Evolutionary conservation across 192 early-diverging fungal species (phyloP).

Genomic region (Gaertneriomyces semiglobifer): DNA sequence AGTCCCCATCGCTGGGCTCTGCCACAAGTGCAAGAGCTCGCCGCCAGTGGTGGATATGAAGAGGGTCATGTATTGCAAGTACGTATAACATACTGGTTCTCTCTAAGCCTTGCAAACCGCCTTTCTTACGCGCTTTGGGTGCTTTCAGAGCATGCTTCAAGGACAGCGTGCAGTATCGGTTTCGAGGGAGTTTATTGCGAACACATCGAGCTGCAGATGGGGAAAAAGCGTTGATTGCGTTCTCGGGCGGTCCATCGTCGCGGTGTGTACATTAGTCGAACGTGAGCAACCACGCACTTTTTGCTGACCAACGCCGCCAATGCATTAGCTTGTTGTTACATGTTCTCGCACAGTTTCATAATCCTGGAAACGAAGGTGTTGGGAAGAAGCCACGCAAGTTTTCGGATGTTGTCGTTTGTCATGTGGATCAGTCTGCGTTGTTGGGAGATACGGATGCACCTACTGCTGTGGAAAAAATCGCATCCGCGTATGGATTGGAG

Average conservation of each 20-base stretch:
- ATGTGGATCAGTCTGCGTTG: conserved; percentile 71
- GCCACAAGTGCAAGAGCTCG: conserved; percentile 76
- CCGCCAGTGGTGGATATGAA: conserved; percentile 64
- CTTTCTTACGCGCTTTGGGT: not conserved
- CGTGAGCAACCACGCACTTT: not conserved
- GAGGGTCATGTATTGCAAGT: conserved; percentile 75
- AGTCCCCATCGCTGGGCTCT: conserved; percentile 32
- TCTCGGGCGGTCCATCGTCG: conserved; percentile 83
- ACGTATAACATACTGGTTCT: not conserved
- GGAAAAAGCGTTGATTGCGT: conserved; percentile 70
- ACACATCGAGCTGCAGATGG: conserved; percentile 39
- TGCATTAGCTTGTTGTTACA: conserved; percentile 46
- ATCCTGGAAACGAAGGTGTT: conserved; percentile 48
- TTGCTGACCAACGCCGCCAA: not conserved
- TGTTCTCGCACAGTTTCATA: conserved; percentile 60
- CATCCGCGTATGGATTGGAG: conserved; percentile 6
- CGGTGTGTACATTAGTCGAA: conserved; percentile 40
- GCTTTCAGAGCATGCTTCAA: conserved; percentile 62
- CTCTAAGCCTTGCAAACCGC: not conserved
- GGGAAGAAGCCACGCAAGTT: conserved; percentile 57
- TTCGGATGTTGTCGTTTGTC: conserved; percentile 63
- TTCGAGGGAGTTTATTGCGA: conserved; percentile 60
- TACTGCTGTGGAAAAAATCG: conserved; percentile 22
- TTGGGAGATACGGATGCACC: conserved; percentile 33
- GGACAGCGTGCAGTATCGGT: conserved; percentile 64